Base-by-base conservation (phyloP, 2,329 filamentous ascomycete genomes). In the Aspergillus sp. region DNA sequence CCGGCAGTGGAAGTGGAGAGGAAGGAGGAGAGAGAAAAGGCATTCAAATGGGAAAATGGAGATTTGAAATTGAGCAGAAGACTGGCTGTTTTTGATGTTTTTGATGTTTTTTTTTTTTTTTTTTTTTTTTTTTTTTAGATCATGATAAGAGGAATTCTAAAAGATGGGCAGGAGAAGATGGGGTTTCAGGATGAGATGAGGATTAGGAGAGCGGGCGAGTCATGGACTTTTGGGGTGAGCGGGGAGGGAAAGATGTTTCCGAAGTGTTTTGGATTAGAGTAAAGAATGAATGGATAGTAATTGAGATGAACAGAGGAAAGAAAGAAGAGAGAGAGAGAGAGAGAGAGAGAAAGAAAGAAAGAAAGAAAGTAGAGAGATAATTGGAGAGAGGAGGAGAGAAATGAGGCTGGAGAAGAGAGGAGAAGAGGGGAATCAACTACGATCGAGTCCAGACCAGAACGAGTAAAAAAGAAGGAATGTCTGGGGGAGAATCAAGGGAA, bases 251-350 rank as follows among this genome's bases (percentile, higher is more conserved):
- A 26, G 37, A 33, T 19, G 41, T 48, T 46, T 48, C 40, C 33
- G 28, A 38, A 34, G 40, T 48, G 46, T 48, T 50, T 48, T 47
- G 40, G 42, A 39, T 38, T 43, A 39, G 29, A 43, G 33, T 33
- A 40, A 37, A 42, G 43, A 38, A 40, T 28, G 43, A 44, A 39
- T 35, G 38, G 41, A 42, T 48, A 33, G 34, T 37, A 39, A 37
- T 32, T 40, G 32, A 29, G n/a, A 12, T 32, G 34, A 32, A 29
- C 36, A 39, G 31, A 32, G n/a, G 32, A 28, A 28, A 31, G 11
- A 37, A 2, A 36, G 5, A 42, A 41, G 34, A 37, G 19, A 39
- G 39, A 47, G 26, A 45, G 31, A 43, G 41, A 44, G 39, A 39
- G 40, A 41, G 33, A 37, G 50, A 45, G 39, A 39, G 42, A 33